A percentile compares a stretch with the other conserved stretches of the same genome.
These are phyloP conservation scores for Colletotrichum sp. DNA, from an alignment of 2,329 filamentous ascomycete genomes.

Conservation along the genomic window DNA sequence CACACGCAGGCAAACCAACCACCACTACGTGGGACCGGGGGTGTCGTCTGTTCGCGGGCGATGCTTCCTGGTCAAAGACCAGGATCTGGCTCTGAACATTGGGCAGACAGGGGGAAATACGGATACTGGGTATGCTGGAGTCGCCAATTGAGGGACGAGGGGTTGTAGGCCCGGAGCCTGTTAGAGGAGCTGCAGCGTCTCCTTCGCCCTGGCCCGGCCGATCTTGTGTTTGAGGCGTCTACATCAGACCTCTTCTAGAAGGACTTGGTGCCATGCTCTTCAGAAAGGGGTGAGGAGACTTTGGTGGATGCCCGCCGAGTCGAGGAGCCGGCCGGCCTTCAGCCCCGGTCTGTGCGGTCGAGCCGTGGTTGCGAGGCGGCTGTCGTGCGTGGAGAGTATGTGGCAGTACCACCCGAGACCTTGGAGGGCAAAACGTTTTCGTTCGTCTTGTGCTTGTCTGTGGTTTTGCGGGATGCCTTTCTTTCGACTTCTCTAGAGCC, in stretches of 20 bases:
- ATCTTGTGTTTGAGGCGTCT: slow-evolving; percentile 6
- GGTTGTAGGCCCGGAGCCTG: background rate
- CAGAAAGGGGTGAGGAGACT: background rate
- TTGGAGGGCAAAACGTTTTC: background rate
- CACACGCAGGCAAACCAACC: background rate
- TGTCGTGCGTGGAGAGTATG: background rate
- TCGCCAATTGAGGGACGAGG: background rate
- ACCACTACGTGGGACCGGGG: background rate
- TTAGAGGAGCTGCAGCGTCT: background rate
- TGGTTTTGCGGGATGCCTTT: background rate
- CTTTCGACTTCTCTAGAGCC: background rate
- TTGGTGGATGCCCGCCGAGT: background rate
- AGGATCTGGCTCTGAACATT: background rate
- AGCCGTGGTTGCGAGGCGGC: background rate
- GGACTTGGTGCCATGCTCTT: background rate
- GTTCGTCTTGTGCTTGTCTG: background rate
- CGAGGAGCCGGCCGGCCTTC: background rate
- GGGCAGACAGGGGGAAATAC: background rate
- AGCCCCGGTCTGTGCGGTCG: background rate
- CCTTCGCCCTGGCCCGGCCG: slow-evolving; percentile 1
- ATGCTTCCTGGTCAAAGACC: background rate
- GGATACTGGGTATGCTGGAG: background rate
- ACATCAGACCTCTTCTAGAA: slow-evolving; percentile 16
- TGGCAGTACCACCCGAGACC: background rate
- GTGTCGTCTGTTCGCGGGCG: background rate